These are phyloP conservation scores for Eucalyptus fibrosa DNA, from an alignment of 345 rosid genomes.

Conservation along the genomic window DNA sequence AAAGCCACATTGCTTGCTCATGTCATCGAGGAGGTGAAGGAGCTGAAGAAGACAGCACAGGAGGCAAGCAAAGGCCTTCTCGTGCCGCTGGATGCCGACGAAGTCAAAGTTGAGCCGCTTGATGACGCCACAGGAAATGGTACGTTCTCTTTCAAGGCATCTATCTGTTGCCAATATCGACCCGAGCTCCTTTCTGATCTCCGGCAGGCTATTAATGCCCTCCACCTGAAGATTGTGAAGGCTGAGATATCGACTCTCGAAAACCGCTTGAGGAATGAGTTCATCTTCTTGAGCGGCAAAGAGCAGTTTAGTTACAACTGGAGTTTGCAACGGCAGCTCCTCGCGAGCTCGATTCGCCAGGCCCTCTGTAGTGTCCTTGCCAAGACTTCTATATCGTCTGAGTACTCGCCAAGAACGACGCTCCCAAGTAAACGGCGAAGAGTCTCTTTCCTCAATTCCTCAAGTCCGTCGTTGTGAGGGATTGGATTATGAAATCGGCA, in stretches of 20 bases:
- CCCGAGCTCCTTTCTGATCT: slow-evolving; percentile 40
- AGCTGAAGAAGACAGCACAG: slow-evolving; percentile 26
- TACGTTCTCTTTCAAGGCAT: slow-evolving; percentile 17
- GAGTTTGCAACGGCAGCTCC: not conserved
- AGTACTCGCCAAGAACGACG: slow-evolving; percentile 19
- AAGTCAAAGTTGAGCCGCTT: slow-evolving; percentile 31
- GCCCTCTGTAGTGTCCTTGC: slow-evolving; percentile 27
- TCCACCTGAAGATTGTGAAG: slow-evolving; percentile 22
- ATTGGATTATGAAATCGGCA: not conserved
- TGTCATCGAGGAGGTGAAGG: slow-evolving; percentile 38
- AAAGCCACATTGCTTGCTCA: slow-evolving; percentile 64
- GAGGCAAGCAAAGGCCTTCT: slow-evolving; percentile 34
- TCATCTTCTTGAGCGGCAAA: slow-evolving; percentile 18
- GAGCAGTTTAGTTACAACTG: not conserved
- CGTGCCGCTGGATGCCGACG: slow-evolving; percentile 41
- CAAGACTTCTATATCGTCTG: slow-evolving; percentile 14
- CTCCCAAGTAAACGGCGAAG: slow-evolving; percentile 29
- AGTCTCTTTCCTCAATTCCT: slow-evolving; percentile 23
- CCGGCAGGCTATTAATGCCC: slow-evolving; percentile 29
- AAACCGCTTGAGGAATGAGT: slow-evolving; percentile 29
- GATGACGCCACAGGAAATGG: slow-evolving; percentile 1
- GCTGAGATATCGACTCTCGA: slow-evolving; percentile 46
- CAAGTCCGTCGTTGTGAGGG: slow-evolving; percentile 18
- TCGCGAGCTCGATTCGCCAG: slow-evolving; percentile 15
- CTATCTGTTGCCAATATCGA: slow-evolving; percentile 42